Conservation (phyloP, 208 protist genomes). For the Trypanosoma congolense region DNA sequence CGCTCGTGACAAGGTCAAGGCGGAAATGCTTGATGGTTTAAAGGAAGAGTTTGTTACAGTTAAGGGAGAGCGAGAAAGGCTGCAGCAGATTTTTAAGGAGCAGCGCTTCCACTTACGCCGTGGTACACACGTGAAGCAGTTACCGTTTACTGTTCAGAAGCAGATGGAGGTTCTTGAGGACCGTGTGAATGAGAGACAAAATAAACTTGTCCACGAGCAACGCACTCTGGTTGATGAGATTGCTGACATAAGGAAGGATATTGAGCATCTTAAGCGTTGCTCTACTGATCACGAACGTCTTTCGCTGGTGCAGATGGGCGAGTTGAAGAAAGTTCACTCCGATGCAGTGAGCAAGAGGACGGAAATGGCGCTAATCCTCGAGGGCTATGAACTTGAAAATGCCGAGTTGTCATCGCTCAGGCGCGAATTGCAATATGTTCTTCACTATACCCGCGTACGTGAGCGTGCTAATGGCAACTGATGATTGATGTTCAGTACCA, state of each 20-base stretch:
- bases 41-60: constrained; percentile 65
- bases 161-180: constrained; percentile 28
- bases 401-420: constrained; percentile 64
- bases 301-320: constrained; percentile 26
- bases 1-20: constrained; percentile 59
- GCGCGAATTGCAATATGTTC: constrained; percentile 67
- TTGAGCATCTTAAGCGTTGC: constrained; percentile 52
- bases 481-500: neutral
- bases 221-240: constrained; percentile 40
- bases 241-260: constrained; percentile 62
- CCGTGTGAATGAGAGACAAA: constrained; percentile 48
- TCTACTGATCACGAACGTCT: constrained; percentile 46
- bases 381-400: constrained; percentile 51
- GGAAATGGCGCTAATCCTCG: constrained; percentile 54
- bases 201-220: constrained; percentile 30
- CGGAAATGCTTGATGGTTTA: constrained; percentile 37
- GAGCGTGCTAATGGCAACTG: constrained; percentile 33
- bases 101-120: constrained; percentile 66
- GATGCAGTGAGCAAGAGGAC: constrained; percentile 41
- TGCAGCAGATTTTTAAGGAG: constrained; percentile 63
- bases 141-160: constrained; percentile 31
- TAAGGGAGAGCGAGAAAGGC: constrained; percentile 33
- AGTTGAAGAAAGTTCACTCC: constrained; percentile 46
- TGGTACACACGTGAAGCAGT: constrained; percentile 42
- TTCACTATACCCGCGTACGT: constrained; percentile 73